A percentile compares a stretch with the other conserved stretches of the same genome.
These are phyloP conservation scores for Penicillium herquei DNA, from an alignment of 495 filamentous ascomycete genomes.

Conservation along the genomic window DNA sequence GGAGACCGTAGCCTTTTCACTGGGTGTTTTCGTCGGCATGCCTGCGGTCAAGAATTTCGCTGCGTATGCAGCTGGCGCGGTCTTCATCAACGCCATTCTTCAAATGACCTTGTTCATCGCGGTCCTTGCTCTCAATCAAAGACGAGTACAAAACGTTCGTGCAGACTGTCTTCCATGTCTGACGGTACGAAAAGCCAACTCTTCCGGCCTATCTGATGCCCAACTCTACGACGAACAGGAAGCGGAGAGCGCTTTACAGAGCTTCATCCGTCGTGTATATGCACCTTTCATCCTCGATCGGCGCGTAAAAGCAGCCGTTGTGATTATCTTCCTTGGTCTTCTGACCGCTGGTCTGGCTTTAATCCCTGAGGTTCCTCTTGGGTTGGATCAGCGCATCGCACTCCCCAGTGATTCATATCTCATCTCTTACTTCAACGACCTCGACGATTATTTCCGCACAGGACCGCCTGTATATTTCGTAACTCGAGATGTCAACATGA, in stretches of 20 bases:
- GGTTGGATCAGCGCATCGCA: conserved; percentile 90
- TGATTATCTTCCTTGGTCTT: conserved; percentile 82
- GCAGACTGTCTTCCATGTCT: conserved; percentile 95
- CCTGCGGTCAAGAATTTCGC: conserved; percentile 97
- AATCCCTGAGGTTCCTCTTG: conserved; percentile 79
- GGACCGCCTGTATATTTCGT: conserved; percentile 98
- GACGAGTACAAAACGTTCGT: conserved; percentile 75
- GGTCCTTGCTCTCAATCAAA: conserved; percentile 86
- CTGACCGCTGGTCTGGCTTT: conserved; percentile 81
- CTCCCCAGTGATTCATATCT: conserved; percentile 91
- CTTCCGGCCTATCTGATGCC: conserved; percentile 48
- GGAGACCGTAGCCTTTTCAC: conserved; percentile 86
- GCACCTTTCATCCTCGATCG: conserved; percentile 77
- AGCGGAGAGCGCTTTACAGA: conserved; percentile 70
- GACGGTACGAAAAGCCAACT: conserved; percentile 64
- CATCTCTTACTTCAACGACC: conserved; percentile 91
- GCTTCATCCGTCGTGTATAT: conserved; percentile 85
- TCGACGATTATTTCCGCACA: conserved; percentile 85
- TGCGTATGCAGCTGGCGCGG: conserved; percentile 91
- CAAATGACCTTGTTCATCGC: conserved; percentile 97
- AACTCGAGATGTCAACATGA: conserved; percentile 74
- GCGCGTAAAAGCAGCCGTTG: conserved; percentile 69
- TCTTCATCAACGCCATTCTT: conserved; percentile 91
- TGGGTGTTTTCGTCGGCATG: conserved; percentile 96
- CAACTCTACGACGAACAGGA: conserved; percentile 61